A percentile compares a stretch with the other conserved stretches of the same genome.
These are phyloP conservation scores for Limtongozyma cylindracea DNA, from an alignment of 805 yeast genomes.

Conservation along the genomic window DNA sequence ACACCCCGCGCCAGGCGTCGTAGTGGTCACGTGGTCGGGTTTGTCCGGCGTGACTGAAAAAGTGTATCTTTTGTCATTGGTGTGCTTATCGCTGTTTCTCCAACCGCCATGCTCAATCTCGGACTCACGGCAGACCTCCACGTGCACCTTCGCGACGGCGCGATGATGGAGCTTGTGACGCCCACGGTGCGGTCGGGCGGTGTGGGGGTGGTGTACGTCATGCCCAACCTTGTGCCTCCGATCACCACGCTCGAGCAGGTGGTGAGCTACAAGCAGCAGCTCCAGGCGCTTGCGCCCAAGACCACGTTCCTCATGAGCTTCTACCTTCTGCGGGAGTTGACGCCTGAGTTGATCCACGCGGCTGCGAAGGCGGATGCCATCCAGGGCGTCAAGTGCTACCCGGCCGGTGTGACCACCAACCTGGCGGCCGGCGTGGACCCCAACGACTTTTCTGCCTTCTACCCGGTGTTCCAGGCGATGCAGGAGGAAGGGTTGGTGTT, in stretches of 20 bases:
- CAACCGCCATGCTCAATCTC: slow-evolving; percentile 9
- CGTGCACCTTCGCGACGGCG: slow-evolving; percentile 86
- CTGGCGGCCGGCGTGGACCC: slow-evolving; percentile 83
- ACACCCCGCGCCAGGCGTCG: too few species aligned
- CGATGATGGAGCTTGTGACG: slow-evolving; percentile 75
- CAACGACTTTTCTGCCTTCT: slow-evolving; percentile 69
- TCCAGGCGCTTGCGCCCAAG: slow-evolving; percentile 45
- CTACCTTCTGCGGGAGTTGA: slow-evolving; percentile 51
- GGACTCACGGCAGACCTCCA: slow-evolving; percentile 81
- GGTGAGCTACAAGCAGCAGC: slow-evolving; percentile 33
- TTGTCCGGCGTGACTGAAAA: too few species aligned
- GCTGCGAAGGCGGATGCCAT: slow-evolving; percentile 52
- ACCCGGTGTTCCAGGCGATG: slow-evolving; percentile 79
- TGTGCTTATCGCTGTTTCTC: too few species aligned
- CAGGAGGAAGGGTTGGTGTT: slow-evolving; percentile 52
- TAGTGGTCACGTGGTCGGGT: too few species aligned
- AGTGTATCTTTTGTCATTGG: too few species aligned
- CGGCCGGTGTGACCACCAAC: slow-evolving; percentile 99
- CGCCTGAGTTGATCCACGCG: slow-evolving; percentile 62
- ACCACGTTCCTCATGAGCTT: slow-evolving; percentile 85
- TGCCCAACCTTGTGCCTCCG: slow-evolving; percentile 96
- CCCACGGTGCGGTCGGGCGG: slow-evolving; percentile 89
- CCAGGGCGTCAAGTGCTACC: slow-evolving; percentile 86
- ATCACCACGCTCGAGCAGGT: slow-evolving; percentile 55
- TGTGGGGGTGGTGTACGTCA: slow-evolving; percentile 68